Evolutionary conservation across 306 rosid species (phyloP), one percentile per base, ranked within the genome.

Genomic region (Cucurbita moschata): DNA sequence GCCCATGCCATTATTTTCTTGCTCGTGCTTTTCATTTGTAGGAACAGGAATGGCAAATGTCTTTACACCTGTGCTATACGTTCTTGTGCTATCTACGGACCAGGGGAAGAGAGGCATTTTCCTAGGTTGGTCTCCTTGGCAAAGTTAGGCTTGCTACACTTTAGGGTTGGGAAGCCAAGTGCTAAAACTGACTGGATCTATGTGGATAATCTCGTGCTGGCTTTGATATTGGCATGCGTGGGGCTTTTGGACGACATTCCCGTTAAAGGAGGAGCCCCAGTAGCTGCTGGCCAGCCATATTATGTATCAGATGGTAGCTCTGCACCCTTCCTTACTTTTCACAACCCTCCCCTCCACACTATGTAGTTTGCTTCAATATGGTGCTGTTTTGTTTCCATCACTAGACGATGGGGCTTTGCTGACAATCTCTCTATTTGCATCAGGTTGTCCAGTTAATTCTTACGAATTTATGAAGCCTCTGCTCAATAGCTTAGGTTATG

Each of bases 251-350:
- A 89, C 79, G 86, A 81, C 79, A 76, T 71, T 58, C 84, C 84
- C 57, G 77, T 78, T 68, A 78, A 74, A 79, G 87, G 83, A 63
- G 80, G 77, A 44, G 81, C 13, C n/a, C 96, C 90, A 16, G 60
- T 82, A 44, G 97, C 99, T 81, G 92, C 91, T 80, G 97, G 97
- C 67, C 97, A 94, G 83, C 87, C 99, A 10, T 91, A 94, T 79
- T 94, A 91, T 73, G 82, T 94, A 84, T 94, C 91, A 13, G 99
- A 94, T 10, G 97, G 99, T 94, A 82, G 85, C 67, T 5, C 58
- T 71, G 23, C 42, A 58, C 63, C 54, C 71, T 55, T 11, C 39
- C 57, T 14, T 60, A 61, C 43, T 26, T 37, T 44, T 51, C 56
- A 51, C 19, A 42, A 19, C 38, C 19, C 73, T 60, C 66, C 10